phyloP scores from a whole-genome alignment of 768 basidiomycete species.

The Suillus luteus region DNA sequence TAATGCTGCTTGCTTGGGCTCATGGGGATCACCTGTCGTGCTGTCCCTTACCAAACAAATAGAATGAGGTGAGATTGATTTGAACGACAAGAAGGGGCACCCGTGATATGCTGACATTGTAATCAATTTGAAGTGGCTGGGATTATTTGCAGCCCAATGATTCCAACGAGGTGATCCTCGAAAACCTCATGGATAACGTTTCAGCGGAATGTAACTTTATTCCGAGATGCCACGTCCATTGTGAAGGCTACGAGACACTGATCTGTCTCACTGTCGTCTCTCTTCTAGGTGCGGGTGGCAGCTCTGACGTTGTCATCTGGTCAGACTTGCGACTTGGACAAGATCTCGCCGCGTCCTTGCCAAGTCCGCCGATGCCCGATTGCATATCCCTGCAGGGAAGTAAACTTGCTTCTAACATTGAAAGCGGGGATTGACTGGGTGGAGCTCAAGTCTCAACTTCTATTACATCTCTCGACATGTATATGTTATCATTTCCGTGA shows the following conservation, averaged over 20 bases:
- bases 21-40: conserved; percentile 71
- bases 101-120: not conserved
- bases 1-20: conserved; percentile 9
- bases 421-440: conserved; percentile 48
- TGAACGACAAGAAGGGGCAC: conserved; percentile 4
- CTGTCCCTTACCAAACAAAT: conserved; percentile 68
- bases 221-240: conserved; percentile 44
- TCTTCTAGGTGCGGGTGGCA: conserved; percentile 37
- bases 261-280: conserved; percentile 17
- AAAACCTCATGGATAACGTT: conserved; percentile 57
- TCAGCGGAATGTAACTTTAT: conserved; percentile 34
- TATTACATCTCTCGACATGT: conserved; percentile 2
- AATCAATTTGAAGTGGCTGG: conserved; percentile 41
- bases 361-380: conserved; percentile 40
- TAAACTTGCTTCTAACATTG: conserved; percentile 50
- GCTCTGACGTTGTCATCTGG: conserved; percentile 63
- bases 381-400: conserved; percentile 64
- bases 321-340: no score
- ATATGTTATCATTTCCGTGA: not conserved
- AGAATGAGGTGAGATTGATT: conserved; percentile 50
- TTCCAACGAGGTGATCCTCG: conserved; percentile 62
- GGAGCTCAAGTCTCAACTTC: conserved; percentile 35
- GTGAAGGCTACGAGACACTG: conserved; percentile 48
- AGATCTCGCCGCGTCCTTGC: conserved; percentile 70
- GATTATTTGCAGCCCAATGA: conserved; percentile 46